Percentiles rank a stretch among this genome's conserved stretches.
These are phyloP conservation scores for Cyclaneusma minus DNA, from an alignment of 2,329 filamentous ascomycete species.

Conservation along the genomic window DNA sequence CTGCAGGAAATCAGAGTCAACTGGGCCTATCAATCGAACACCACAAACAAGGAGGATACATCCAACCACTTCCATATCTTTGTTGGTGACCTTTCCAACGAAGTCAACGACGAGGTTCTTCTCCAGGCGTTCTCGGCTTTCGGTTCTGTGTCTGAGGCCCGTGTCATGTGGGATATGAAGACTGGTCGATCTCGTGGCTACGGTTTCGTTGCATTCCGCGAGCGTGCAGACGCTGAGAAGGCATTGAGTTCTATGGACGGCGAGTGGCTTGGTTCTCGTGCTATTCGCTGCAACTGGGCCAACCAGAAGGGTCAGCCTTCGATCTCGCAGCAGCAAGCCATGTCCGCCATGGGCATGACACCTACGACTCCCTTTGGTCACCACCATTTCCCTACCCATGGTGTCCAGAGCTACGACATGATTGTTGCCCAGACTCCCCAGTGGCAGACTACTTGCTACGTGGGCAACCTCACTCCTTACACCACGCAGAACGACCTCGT, in stretches of 20 bases:
- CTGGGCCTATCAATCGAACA: conserved; percentile 98
- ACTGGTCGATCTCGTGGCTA: conserved; percentile 94
- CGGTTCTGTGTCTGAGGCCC: conserved; percentile 88
- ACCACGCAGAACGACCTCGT: conserved; percentile 93
- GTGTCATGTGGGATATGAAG: conserved; percentile 99
- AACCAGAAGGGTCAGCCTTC: conserved; percentile 99
- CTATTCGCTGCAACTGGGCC: conserved; percentile 98
- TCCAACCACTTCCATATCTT: conserved; percentile 99
- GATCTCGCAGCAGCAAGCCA: conserved; percentile 91
- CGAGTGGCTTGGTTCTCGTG: conserved; percentile 95
- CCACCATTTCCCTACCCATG: conserved; percentile 95
- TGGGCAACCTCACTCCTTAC: conserved; percentile 94
- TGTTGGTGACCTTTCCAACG: conserved; percentile 92
- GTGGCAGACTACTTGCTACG: conserved; percentile 98
- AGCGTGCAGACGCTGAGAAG: conserved; percentile 87
- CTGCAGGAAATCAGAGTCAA: conserved; percentile 92
- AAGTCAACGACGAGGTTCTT: conserved; percentile 94
- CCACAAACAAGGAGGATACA: conserved; percentile 85
- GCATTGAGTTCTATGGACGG: conserved; percentile 96
- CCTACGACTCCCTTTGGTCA: conserved; percentile 92
- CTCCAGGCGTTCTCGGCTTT: conserved; percentile 92
- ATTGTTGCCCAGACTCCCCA: conserved; percentile 85
- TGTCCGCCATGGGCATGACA: conserved; percentile 96
- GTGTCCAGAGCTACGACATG: conserved; percentile 95
- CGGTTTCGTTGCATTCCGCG: conserved; percentile 93